Evolutionary conservation across 352 stramenopile genomes (phyloP).

Genomic region (Phytophthora quininea): DNA sequence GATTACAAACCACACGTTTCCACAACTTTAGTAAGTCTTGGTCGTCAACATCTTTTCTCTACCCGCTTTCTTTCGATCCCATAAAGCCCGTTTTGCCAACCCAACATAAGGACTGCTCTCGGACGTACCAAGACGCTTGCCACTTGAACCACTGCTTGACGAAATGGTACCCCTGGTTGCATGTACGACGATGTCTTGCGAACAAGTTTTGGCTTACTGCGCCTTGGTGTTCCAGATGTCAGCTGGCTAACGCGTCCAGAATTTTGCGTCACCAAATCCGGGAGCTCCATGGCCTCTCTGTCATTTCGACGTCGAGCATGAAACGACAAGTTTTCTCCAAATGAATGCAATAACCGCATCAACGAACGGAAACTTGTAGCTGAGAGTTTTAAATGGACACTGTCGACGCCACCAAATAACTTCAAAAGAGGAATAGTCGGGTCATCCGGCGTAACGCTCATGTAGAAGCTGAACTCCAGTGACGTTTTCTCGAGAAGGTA

Average conservation of each 20-base stretch:
- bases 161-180: slow-evolving; percentile 25
- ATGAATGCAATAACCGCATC: slow-evolving; percentile 66
- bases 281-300: slow-evolving; percentile 24
- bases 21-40: slow-evolving; percentile 81
- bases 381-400: slow-evolving; percentile 76
- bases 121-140: slow-evolving; percentile 13
- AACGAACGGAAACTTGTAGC: slow-evolving; percentile 63
- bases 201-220: slow-evolving; percentile 40
- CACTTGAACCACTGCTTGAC: slow-evolving; percentile 36
- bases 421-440: slow-evolving; percentile 82
- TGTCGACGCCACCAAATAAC: slow-evolving; percentile 71
- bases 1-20: slow-evolving; percentile 68
- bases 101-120: slow-evolving; percentile 44
- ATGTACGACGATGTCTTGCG: slow-evolving; percentile 35
- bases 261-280: slow-evolving; percentile 11
- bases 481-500: slow-evolving; percentile 82
- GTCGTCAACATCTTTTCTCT: slow-evolving; percentile 60
- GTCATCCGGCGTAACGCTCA: slow-evolving; percentile 81
- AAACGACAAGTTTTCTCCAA: slow-evolving; percentile 69
- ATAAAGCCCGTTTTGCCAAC: slow-evolving; percentile 44
- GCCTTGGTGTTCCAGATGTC: slow-evolving; percentile 10
- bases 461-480: slow-evolving; percentile 71
- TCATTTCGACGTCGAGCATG: slow-evolving; percentile 41
- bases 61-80: slow-evolving; percentile 43
- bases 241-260: slow-evolving; percentile 11